phyloP scores from a whole-genome alignment of 78 protist species.

The Speleostelium caveatum region DNA sequence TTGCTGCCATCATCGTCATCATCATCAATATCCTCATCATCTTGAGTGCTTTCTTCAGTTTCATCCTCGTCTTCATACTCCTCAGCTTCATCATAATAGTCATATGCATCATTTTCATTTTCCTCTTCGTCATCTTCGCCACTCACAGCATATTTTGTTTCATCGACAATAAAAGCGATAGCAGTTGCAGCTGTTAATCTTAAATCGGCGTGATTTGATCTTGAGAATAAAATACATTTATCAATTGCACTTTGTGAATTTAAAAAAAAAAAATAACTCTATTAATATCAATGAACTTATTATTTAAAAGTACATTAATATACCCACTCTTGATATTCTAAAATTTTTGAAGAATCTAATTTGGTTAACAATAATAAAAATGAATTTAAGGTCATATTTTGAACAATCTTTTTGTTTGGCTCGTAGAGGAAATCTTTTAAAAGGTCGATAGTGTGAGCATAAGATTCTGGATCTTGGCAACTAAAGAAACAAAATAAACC shows the following conservation, averaged over 20 bases:
- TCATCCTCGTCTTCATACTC: conserved; percentile 3
- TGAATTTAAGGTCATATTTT: conserved; percentile 26
- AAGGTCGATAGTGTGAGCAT: conserved; percentile 39
- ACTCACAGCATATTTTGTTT: conserved; percentile 17
- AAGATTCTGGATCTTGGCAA: conserved; percentile 33
- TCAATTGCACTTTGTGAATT: conserved; percentile 3
- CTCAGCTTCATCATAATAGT: conserved; percentile 9
- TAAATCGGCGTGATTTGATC: conserved; percentile 17
- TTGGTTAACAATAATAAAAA: conserved; percentile 34
- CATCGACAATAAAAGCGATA: conserved; percentile 61
- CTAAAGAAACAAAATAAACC: conserved; percentile 26
- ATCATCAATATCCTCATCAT: not conserved
- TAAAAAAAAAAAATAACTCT: not conserved
- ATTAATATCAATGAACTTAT: not conserved
- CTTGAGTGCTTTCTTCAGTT: not conserved
- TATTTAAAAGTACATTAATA: not conserved
- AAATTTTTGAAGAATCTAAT: conserved; percentile 37
- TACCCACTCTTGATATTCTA: conserved; percentile 25
- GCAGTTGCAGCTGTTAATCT: conserved; percentile 32
- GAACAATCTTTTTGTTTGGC: conserved; percentile 34
- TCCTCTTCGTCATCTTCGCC: conserved; percentile 31
- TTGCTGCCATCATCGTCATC: not conserved
- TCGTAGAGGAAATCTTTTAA: conserved; percentile 24
- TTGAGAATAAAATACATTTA: conserved; percentile 32
- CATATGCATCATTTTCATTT: conserved; percentile 21